Evolutionary conservation across 192 early-diverging fungal genomes (phyloP).

Genomic region (Backusella tarrabulga): DNA sequence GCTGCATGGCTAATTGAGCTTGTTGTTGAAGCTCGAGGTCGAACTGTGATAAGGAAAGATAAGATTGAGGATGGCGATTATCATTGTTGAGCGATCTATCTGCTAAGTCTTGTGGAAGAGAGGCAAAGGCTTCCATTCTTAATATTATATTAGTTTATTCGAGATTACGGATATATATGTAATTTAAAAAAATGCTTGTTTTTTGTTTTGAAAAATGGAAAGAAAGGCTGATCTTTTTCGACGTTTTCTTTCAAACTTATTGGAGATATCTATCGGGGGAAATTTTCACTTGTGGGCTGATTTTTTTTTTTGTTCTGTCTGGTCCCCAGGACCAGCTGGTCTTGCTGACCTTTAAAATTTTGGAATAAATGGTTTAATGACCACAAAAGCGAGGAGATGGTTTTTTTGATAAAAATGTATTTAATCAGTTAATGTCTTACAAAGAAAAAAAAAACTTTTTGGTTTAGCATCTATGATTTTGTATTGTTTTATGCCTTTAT

Average conservation of each 20-base stretch:
- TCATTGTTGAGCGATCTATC: background rate
- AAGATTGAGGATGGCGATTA: background rate
- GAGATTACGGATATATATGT: background rate
- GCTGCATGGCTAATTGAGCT: constrained; percentile 7
- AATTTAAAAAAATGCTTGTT: background rate
- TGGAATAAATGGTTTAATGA: background rate
- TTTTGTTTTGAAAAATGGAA: constrained; percentile 4
- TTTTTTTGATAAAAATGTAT: background rate
- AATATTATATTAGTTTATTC: background rate
- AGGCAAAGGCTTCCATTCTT: constrained; percentile 2
- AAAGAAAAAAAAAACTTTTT: background rate
- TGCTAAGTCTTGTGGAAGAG: background rate
- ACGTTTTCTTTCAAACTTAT: background rate
- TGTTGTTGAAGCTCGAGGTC: constrained; percentile 13
- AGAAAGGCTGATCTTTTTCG: constrained; percentile 5
- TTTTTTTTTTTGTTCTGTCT: constrained; percentile 11
- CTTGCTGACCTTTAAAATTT: background rate
- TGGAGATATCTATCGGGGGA: background rate
- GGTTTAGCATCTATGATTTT: background rate
- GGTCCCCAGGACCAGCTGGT: background rate
- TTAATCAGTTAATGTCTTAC: background rate
- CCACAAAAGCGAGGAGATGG: background rate
- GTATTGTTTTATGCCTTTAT: background rate
- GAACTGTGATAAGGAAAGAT: constrained; percentile 11
- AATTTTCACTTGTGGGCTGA: constrained; percentile 12